Evolutionary conservation across 176 grass and related monocot genomes (phyloP).

Genomic region (Oryza officinalis): DNA sequence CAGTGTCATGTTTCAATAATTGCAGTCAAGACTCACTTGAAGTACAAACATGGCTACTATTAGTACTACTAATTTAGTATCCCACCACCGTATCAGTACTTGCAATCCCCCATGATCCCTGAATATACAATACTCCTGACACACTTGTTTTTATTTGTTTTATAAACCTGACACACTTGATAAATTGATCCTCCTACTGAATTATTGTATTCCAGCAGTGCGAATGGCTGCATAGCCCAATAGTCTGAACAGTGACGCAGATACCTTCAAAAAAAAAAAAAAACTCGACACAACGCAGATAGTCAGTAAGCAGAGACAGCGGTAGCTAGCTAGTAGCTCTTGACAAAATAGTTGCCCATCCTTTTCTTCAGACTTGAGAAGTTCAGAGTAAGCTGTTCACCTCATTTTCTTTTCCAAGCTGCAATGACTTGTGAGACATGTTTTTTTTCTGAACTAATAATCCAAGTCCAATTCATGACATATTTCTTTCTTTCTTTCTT

Average conservation of each 20-base stretch:
- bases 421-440: background rate
- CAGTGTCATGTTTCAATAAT: background rate
- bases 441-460: background rate
- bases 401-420: background rate
- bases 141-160: background rate
- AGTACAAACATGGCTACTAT: background rate
- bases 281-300: background rate
- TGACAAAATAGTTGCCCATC: background rate
- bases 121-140: background rate
- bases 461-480: background rate
- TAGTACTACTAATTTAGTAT: background rate
- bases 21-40: background rate
- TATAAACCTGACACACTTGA: background rate
- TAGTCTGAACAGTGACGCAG: background rate
- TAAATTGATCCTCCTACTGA: background rate
- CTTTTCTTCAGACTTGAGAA: background rate
- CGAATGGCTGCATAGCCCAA: background rate
- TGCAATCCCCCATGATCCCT: background rate
- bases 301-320: background rate
- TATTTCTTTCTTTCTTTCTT: background rate
- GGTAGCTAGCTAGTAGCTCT: background rate
- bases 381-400: background rate
- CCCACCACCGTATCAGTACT: background rate
- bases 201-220: background rate
- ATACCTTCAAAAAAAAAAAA: background rate